Conservation (phyloP, 2,329 filamentous ascomycete species). For the Diaporthe citri region DNA sequence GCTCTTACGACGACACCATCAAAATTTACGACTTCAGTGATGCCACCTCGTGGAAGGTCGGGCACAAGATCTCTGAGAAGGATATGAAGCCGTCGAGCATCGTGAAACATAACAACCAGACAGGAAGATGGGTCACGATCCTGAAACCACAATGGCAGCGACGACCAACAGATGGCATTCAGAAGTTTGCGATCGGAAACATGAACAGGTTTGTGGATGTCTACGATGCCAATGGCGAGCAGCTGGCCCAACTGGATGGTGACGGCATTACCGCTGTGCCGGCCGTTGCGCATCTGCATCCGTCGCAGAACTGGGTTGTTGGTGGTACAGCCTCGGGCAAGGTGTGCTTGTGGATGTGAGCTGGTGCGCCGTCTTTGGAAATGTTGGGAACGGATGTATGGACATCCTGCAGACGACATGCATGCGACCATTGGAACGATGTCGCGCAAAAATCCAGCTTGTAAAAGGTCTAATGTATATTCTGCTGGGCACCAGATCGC, state of each 20-base stretch:
- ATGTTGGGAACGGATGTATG: neutral
- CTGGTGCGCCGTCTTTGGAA: neutral
- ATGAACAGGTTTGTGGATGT: constrained; percentile 98
- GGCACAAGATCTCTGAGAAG: constrained; percentile 67
- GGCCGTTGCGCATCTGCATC: constrained; percentile 91
- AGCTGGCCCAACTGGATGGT: constrained; percentile 88
- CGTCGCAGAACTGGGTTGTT: constrained; percentile 89
- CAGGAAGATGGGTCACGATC: constrained; percentile 91
- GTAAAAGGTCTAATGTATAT: neutral
- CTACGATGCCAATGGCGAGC: constrained; percentile 84
- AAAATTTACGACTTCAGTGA: constrained; percentile 88
- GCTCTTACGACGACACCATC: constrained; percentile 94
- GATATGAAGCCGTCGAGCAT: constrained; percentile 77
- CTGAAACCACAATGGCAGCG: constrained; percentile 89
- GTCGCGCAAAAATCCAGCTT: neutral
- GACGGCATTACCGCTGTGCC: constrained; percentile 96
- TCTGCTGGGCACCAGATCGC: neutral
- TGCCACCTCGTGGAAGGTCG: constrained; percentile 69
- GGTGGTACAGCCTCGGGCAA: constrained; percentile 94
- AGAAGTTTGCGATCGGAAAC: constrained; percentile 93
- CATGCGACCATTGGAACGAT: neutral
- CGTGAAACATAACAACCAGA: constrained; percentile 94
- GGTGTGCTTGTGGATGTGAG: constrained; percentile 88
- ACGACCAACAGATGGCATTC: constrained; percentile 80
- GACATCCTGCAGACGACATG: neutral